phyloP scores from a whole-genome alignment of 495 filamentous ascomycete species.

The Cenococcum geophilum region DNA sequence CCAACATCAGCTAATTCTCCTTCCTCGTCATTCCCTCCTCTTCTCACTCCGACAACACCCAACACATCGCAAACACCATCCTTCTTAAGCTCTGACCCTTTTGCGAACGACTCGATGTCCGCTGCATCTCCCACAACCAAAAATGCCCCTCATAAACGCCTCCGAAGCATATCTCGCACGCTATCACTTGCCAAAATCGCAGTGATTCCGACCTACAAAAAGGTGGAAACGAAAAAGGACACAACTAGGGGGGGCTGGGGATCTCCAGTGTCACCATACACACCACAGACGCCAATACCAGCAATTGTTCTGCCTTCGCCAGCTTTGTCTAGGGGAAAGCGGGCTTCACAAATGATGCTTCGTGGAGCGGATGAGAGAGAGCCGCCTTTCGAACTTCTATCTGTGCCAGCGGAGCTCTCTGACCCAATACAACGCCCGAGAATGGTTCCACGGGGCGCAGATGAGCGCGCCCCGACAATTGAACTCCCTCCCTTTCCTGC shows the following conservation, averaged over 20 bases:
- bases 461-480: constrained; percentile 13
- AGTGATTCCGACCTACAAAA: constrained; percentile 24
- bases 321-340: constrained; percentile 1
- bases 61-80: constrained; percentile 14
- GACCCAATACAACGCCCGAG: background rate
- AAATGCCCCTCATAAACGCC: constrained; percentile 22
- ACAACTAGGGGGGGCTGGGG: constrained; percentile 10
- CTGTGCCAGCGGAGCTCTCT: background rate
- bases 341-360: constrained; percentile 19
- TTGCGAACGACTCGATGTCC: constrained; percentile 18
- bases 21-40: constrained; percentile 15
- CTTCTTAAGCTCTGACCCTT: constrained; percentile 30
- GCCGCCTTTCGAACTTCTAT: constrained; percentile 2
- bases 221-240: constrained; percentile 20
- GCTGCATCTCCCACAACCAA: constrained; percentile 27
- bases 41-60: constrained; percentile 5
- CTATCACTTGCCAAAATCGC: constrained; percentile 30
- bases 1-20: constrained; percentile 12
- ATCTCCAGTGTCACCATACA: constrained; percentile 17
- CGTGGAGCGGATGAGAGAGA: constrained; percentile 29
- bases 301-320: constrained; percentile 12
- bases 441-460: constrained; percentile 2
- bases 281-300: constrained; percentile 20
- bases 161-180: constrained; percentile 23
- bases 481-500: constrained; percentile 25